Conservation (phyloP, 345 rosid genomes). For the Cardamine occulta region DNA sequence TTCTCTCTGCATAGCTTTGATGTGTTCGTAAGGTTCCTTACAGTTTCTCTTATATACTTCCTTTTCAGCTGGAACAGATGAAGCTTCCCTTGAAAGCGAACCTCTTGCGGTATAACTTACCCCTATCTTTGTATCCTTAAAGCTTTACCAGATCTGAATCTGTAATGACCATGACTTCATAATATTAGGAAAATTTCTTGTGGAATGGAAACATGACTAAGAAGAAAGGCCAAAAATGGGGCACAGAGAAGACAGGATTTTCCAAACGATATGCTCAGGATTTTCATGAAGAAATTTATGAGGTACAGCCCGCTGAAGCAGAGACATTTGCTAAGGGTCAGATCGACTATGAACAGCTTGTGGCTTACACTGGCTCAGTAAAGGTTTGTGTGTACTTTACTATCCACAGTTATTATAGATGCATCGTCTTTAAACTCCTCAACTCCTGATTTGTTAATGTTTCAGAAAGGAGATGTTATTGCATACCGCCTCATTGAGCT, state of each 20-base stretch:
- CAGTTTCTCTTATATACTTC: slow-evolving; percentile 26
- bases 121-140: slow-evolving; percentile 25
- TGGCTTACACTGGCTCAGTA: slow-evolving; percentile 60
- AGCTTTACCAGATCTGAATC: slow-evolving; percentile 15
- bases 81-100: slow-evolving; percentile 49
- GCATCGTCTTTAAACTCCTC: background rate
- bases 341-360: slow-evolving; percentile 64
- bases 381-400: slow-evolving; percentile 50
- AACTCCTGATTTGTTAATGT: slow-evolving; percentile 20
- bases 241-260: slow-evolving; percentile 61
- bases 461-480: slow-evolving; percentile 87
- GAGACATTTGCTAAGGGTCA: slow-evolving; percentile 39
- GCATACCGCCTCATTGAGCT: slow-evolving; percentile 91
- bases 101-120: slow-evolving; percentile 56
- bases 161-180: slow-evolving; percentile 17
- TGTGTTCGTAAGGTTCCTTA: slow-evolving; percentile 25
- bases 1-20: background rate
- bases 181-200: slow-evolving; percentile 56
- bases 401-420: background rate
- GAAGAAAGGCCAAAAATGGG: slow-evolving; percentile 96
- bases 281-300: slow-evolving; percentile 50
- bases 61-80: slow-evolving; percentile 56
- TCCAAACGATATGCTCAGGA: slow-evolving; percentile 52
- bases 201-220: slow-evolving; percentile 93
- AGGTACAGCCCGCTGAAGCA: slow-evolving; percentile 46